phyloP scores from a whole-genome alignment of 305 asterid species.

The Fraxinus floribunda region DNA sequence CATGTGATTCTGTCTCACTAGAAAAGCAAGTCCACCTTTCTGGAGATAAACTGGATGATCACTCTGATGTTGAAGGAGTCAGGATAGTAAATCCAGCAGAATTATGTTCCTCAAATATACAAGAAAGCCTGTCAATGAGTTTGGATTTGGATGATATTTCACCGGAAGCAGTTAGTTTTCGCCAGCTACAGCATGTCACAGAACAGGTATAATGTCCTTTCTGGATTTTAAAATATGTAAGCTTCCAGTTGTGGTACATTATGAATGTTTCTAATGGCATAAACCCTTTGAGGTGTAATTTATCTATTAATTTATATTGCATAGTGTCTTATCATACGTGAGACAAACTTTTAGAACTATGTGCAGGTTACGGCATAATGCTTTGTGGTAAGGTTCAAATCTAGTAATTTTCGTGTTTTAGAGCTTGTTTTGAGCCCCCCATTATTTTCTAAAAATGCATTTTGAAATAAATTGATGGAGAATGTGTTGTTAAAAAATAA shows the following conservation, averaged over 20 bases:
- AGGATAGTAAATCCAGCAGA: slow-evolving; percentile 31
- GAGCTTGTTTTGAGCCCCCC: background rate
- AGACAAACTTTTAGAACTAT: background rate
- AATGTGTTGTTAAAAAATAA: too few species aligned
- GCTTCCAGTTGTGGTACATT: background rate
- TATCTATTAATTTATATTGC: background rate
- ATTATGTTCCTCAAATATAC: slow-evolving; percentile 46
- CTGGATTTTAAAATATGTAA: background rate
- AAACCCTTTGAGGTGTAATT: background rate
- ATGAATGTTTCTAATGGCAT: background rate
- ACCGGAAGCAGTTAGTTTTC: slow-evolving; percentile 65
- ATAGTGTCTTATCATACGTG: background rate
- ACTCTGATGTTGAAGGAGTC: slow-evolving; percentile 38
- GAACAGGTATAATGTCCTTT: slow-evolving; percentile 52
- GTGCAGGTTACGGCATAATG: background rate
- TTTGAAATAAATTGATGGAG: background rate
- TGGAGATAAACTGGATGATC: slow-evolving; percentile 29
- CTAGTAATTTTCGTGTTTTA: background rate
- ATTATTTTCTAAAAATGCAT: background rate
- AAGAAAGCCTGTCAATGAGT: slow-evolving; percentile 42
- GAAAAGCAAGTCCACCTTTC: slow-evolving; percentile 29
- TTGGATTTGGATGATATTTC: slow-evolving; percentile 56
- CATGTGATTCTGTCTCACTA: slow-evolving; percentile 25
- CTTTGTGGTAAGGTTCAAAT: background rate
- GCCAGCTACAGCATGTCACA: slow-evolving; percentile 71